A percentile compares a stretch with the other conserved stretches of the same genome.
Evolutionary conservation across 164 flowering plant species (phyloP).

Genomic region (Chimonanthus praecox): DNA sequence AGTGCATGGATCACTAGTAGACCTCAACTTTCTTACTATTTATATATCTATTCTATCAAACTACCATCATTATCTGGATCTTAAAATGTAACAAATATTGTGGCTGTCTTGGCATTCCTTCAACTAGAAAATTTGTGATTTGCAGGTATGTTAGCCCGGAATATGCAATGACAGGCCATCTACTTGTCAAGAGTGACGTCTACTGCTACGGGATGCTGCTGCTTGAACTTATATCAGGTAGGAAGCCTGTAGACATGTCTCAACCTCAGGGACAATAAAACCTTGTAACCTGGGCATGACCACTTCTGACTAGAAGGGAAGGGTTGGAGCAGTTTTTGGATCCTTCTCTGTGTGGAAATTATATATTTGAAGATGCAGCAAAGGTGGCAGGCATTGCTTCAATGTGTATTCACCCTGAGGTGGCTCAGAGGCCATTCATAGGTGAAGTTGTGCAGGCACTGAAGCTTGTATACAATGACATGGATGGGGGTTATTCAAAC

Average conservation of each 20-base stretch:
- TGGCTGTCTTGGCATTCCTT: neutral
- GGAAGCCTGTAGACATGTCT: slow-evolving; percentile 92
- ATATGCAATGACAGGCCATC: slow-evolving; percentile 92
- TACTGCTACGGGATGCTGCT: slow-evolving; percentile 87
- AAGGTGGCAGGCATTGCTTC: slow-evolving; percentile 91
- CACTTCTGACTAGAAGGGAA: slow-evolving; percentile 62
- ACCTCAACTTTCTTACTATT: neutral
- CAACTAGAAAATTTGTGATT: neutral
- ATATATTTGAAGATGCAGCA: slow-evolving; percentile 74
- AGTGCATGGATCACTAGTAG: neutral
- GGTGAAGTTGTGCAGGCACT: slow-evolving; percentile 97
- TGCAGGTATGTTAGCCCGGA: slow-evolving; percentile 85
- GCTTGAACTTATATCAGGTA: slow-evolving; percentile 79
- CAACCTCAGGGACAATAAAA: slow-evolving; percentile 83
- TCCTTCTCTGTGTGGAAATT: slow-evolving; percentile 59
- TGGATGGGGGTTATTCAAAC: slow-evolving; percentile 53
- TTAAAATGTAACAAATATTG: no score
- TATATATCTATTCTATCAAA: neutral
- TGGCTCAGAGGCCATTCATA: slow-evolving; percentile 86
- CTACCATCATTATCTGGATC: neutral
- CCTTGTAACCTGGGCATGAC: slow-evolving; percentile 91
- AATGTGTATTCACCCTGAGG: slow-evolving; percentile 91
- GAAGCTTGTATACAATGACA: slow-evolving; percentile 75
- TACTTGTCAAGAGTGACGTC: slow-evolving; percentile 88
- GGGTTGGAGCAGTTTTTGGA: slow-evolving; percentile 75